Base-by-base conservation (phyloP, 768 basidiomycete species). In the Mycena alexandri region DNA sequence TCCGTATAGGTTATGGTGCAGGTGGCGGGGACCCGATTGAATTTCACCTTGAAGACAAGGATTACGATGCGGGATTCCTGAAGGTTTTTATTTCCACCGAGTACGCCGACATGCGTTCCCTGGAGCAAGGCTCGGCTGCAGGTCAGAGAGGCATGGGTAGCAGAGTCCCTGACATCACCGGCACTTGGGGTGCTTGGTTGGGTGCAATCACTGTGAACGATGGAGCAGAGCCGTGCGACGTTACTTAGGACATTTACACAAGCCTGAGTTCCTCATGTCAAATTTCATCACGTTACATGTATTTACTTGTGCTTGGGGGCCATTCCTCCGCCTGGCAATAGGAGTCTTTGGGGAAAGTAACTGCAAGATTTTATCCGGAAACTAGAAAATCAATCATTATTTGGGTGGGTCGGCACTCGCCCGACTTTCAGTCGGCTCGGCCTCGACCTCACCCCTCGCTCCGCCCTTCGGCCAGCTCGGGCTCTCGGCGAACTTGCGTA, bases 241-340 rank as follows among this genome's bases (percentile, higher is more conserved):
- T 16, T 19, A 12, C 13, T 43, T 19, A 43, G 50, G 33, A 29
- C 25, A 51, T 24, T 51, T 8, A 51, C 50, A 55, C 22, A 55
- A n/a, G n/a, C n/a, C n/a, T n/a, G n/a, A 55, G 53, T 4, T 55
- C 53, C 11, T 55, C 53, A 38, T 55, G 53, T 55, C 53, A 55
- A 55, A 55, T 55, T 55, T 55, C 53, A 52, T 52, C 51, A 29
- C 25, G 51, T 52, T 52, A 29, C 51, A 55, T 55, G 17, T 55
- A 55, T 55, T 41, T 55, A 52, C 51, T 52, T n/a, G n/a, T n/a
- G n/a, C n/a, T n/a, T n/a, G n/a, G n/a, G n/a, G n/a, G n/a, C n/a
- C n/a, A n/a, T n/a, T n/a, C n/a, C n/a, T n/a, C n/a, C n/a, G n/a
- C n/a, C n/a, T n/a, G n/a, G n/a, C n/a, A n/a, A n/a, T n/a, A n/a